Evolutionary conservation across 1,284 basidiomycete species (phyloP), one percentile per base, ranked within the genome.

Genomic region (Tylopilus sp.): DNA sequence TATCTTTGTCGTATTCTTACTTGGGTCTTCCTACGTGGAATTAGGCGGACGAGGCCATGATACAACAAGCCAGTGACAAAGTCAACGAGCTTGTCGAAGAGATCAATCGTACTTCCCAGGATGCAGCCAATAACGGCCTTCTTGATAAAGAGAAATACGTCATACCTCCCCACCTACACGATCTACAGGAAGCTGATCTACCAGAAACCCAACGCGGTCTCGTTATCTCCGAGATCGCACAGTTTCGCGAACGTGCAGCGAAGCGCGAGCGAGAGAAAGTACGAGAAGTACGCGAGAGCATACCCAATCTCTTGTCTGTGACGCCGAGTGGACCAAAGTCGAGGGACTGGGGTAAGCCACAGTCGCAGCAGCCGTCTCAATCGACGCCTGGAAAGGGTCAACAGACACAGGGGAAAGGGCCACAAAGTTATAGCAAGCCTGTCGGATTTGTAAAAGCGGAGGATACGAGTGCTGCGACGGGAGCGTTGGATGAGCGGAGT

Each of bases 181-280:
- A 97, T 68, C 76, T 98, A 30, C 89, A 95, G 63, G 92, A 95
- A 71, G 90, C 92, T 44, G 94, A 97, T 63, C 78, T 98, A 25
- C 94, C 94, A n/a, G 94, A 96, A 70, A 89, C 90, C 1, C 92
- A 95, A 68, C 86, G 94, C 19, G 92, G 89, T 2, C 85, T 91
- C 28, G 94, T 98, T 48, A 86, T 97, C 51, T 91, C 86, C 30
- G 94, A 97, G 66, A 98, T 98, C 53, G 92, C 93, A 1, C 86
- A 93, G 59, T 97, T 95, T 68, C 80, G 92, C 46, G 90, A 93
- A 68, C 80, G 87, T 15, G 87, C 91, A 0, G 91, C 89, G 12
- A 90, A 91, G 64, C 75, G 88, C 25, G 92, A 95, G 61, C 78
- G 87, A 29, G 89, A 94, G 67, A 92, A 92, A 71, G 73, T 88